phyloP scores from a whole-genome alignment of 441 rosid genomes.

The Croton setiger region DNA sequence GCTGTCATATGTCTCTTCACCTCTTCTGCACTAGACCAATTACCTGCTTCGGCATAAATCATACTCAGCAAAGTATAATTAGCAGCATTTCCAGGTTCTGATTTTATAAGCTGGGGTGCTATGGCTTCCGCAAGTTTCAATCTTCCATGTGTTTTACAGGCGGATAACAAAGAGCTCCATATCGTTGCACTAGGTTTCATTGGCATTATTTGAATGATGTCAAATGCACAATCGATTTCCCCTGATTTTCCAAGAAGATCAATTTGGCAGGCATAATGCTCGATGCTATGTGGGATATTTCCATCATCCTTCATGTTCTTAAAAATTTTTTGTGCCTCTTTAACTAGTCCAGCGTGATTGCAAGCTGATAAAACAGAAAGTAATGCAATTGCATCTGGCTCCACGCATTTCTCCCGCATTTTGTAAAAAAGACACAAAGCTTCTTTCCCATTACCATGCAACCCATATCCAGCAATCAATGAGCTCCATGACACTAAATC shows the following conservation, averaged over 20 bases:
- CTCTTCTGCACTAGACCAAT: conserved; percentile 43
- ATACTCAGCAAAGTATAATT: conserved; percentile 44
- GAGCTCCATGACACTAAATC: conserved; percentile 55
- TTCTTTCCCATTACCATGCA: conserved; percentile 17
- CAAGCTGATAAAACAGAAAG: conserved; percentile 56
- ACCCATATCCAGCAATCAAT: conserved; percentile 35
- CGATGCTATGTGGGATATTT: conserved; percentile 29
- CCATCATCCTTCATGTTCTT: conserved; percentile 21
- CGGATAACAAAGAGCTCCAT: conserved; percentile 49
- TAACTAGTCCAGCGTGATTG: conserved; percentile 44
- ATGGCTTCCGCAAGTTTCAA: conserved; percentile 32
- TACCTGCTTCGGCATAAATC: conserved; percentile 38
- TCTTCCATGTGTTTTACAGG: conserved; percentile 46
- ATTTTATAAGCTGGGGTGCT: conserved; percentile 31
- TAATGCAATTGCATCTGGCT: conserved; percentile 23
- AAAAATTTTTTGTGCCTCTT: conserved; percentile 44
- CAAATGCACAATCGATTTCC: conserved; percentile 38
- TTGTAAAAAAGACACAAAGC: conserved; percentile 12
- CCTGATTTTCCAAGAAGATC: conserved; percentile 60
- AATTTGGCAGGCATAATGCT: conserved; percentile 51
- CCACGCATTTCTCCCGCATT: conserved; percentile 10
- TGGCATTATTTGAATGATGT: conserved; percentile 39
- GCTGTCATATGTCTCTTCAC: conserved; percentile 42
- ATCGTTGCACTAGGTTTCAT: conserved; percentile 41
- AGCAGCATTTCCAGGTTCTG: conserved; percentile 47